Evolutionary conservation across 2,329 filamentous ascomycete genomes (phyloP), one percentile per base, ranked within the genome.

Genomic region (Xylaria sp.): DNA sequence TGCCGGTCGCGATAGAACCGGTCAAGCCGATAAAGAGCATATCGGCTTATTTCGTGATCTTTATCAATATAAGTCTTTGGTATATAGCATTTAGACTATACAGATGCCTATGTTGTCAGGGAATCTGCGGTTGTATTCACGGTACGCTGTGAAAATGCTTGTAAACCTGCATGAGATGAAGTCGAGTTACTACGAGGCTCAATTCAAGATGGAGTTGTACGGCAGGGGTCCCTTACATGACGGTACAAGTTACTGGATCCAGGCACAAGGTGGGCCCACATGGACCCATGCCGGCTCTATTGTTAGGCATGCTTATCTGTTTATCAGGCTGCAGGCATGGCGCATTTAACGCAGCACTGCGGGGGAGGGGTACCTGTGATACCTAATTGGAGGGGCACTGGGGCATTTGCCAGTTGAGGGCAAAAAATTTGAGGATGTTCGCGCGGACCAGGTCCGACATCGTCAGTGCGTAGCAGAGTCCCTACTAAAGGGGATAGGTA

Each of bases 1-100:
- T 99, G 80, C 96, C 96, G 6, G 96, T 99, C 70, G 96, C 96
- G 79, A 99, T 98, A 70, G 94, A 97, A 79, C 96, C 96, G 9
- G 96, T 99, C 32, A 99, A 89, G 66, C 96, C 96, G 76, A 99
- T 94, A 77, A 99, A 90, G 58, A 98, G 89, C 96, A 98, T 98
- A 18, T n/a, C 74, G 56, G n/a, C 23, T 55, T 34, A 34, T 5
- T 15, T 61, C 13, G 52, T 23, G 12, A n/a, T 10, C 34, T 66
- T 2, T 13, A 46, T 37, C 3, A 46, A 46, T 7, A 18, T 46
- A 32, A 46, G 28, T 15, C 18, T 46, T 15, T 56, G 7, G 5
- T 25, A 8, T n/a, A 12, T 56, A 34, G 10, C 15, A 23, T 61
- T 39, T 5, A 10, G 23, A 8, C 13, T 41, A 54, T 18, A 62